These are phyloP conservation scores for Fallopia convolvulus DNA, from an alignment of 148 eudicot genomes.

Conservation along the genomic window DNA sequence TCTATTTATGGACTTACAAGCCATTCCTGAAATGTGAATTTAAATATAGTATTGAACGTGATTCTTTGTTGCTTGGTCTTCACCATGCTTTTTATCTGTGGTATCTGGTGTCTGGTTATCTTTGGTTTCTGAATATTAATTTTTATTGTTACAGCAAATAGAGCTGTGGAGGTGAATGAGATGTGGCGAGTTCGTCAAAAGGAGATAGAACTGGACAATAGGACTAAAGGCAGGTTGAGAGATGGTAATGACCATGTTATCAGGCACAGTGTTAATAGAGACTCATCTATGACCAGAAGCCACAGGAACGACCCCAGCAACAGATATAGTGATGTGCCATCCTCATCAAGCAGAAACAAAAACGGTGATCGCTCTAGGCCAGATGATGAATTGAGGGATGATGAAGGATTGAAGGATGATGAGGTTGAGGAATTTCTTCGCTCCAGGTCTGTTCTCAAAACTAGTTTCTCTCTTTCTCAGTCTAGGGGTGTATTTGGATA, in stretches of 20 bases:
- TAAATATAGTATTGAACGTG: background rate
- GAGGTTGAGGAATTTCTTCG: constrained; percentile 74
- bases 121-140: background rate
- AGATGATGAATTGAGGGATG: constrained; percentile 58
- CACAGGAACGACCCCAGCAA: constrained; percentile 27
- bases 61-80: background rate
- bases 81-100: background rate
- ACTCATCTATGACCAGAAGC: constrained; percentile 26
- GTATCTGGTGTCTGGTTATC: background rate
- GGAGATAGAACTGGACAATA: constrained; percentile 65
- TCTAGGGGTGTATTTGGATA: too few relatives aligned
- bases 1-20: background rate
- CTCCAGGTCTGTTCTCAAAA: constrained; percentile 41
- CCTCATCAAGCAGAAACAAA: constrained; percentile 47
- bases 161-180: constrained; percentile 85
- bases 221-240: constrained; percentile 31
- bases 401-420: constrained; percentile 62
- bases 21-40: background rate
- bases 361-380: constrained; percentile 21
- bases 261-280: constrained; percentile 19
- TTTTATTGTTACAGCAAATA: constrained; percentile 50
- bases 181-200: constrained; percentile 89
- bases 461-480: background rate
- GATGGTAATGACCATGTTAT: constrained; percentile 28
- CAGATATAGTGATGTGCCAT: constrained; percentile 16